Conservation (phyloP, 495 filamentous ascomycete genomes). For the Penicillium cataractarum region DNA sequence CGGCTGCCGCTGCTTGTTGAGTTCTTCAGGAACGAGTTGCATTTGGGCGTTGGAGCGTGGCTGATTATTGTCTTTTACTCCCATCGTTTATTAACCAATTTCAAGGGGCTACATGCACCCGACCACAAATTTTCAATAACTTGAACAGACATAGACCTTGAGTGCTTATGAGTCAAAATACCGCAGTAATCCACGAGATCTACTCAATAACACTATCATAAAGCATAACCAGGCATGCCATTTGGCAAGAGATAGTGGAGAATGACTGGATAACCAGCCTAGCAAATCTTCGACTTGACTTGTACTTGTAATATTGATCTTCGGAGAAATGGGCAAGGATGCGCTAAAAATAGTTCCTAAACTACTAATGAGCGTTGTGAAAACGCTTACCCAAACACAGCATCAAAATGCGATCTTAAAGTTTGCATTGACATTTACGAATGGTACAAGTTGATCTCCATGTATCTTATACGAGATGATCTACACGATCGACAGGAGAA, state of each 20-base stretch:
- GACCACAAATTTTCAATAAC: background rate
- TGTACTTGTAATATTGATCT: background rate
- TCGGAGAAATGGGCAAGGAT: background rate
- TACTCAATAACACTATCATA: background rate
- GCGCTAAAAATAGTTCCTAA: background rate
- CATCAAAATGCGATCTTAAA: background rate
- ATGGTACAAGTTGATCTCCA: background rate
- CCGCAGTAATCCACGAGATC: background rate
- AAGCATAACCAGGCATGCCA: background rate
- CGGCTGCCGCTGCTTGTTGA: background rate
- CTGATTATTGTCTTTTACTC: background rate
- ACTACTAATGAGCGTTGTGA: background rate
- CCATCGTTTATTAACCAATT: background rate
- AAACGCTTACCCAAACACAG: background rate
- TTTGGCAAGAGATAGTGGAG: background rate
- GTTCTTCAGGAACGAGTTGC: too few relatives aligned
- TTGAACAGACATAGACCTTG: too few relatives aligned
- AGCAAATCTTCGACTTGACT: background rate
- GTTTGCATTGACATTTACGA: background rate
- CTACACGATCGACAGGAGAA: background rate
- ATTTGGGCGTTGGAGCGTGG: background rate
- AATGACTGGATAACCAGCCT: background rate
- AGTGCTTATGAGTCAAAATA: too few relatives aligned
- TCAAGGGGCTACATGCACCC: background rate
- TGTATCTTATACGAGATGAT: background rate